A percentile compares a stretch with the other conserved stretches of the same genome.
phyloP scores from a whole-genome alignment of 192 early-diverging fungal species.

The Mortierella antarctica region DNA sequence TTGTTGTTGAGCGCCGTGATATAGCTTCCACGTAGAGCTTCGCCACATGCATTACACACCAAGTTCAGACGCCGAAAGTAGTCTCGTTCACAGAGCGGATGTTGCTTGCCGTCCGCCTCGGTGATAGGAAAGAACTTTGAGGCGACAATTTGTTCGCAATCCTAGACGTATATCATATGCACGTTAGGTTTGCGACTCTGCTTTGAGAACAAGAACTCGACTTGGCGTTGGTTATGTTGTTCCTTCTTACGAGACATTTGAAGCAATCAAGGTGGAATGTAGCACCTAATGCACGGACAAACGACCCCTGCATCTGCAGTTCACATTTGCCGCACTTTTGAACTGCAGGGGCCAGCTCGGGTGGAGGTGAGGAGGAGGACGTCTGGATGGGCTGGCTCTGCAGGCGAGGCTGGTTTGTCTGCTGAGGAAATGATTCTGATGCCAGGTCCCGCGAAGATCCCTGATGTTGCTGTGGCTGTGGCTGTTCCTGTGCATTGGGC shows the following conservation, averaged over 20 bases:
- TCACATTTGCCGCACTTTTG: slow-evolving; percentile 75
- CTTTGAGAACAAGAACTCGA: too few relatives aligned
- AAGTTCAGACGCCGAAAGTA: slow-evolving; percentile 86
- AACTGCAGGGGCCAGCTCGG: slow-evolving; percentile 46
- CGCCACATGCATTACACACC: slow-evolving; percentile 86
- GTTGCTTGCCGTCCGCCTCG: slow-evolving; percentile 61
- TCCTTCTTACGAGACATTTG: slow-evolving; percentile 84
- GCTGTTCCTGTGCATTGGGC: neutral
- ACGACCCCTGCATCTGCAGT: slow-evolving; percentile 82
- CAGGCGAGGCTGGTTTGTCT: slow-evolving; percentile 31
- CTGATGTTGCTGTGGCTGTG: slow-evolving; percentile 1
- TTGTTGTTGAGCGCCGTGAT: slow-evolving; percentile 93
- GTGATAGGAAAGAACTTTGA: slow-evolving; percentile 87
- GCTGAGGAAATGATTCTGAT: slow-evolving; percentile 32
- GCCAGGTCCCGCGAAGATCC: slow-evolving; percentile 28
- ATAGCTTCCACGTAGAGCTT: slow-evolving; percentile 88
- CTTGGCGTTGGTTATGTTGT: too few relatives aligned
- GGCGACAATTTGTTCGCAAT: slow-evolving; percentile 81
- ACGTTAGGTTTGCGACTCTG: too few relatives aligned
- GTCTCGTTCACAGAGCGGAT: slow-evolving; percentile 88
- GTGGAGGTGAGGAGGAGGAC: slow-evolving; percentile 14
- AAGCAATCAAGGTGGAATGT: slow-evolving; percentile 97
- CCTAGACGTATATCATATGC: slow-evolving; percentile 57
- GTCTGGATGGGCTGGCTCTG: slow-evolving; percentile 47
- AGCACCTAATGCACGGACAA: slow-evolving; percentile 86